Base-by-base conservation (phyloP, 2,329 filamentous ascomycete species). In the Xylariaceae sp. region DNA sequence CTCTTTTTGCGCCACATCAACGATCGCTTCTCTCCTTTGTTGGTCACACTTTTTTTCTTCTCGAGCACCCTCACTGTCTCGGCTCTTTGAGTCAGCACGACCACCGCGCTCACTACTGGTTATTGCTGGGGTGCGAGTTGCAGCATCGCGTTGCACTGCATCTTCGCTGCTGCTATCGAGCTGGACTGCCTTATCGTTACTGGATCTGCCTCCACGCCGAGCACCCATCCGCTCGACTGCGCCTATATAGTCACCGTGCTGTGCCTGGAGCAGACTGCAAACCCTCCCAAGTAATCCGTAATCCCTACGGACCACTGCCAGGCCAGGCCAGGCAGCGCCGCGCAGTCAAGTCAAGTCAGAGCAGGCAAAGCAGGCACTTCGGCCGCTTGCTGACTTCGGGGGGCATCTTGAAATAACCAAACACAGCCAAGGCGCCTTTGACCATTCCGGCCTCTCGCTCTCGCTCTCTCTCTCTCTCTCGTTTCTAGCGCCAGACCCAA, bases 401-500 rank as follows among this genome's bases (percentile, higher is more conserved):
- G 23, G 49, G 23, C 11, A 49, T 8, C 47, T 51, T 18, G 49
- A 47, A 30, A 54, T 48, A 54, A 58, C 57, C 58, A 61, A 62
- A 62, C 57, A 45, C 54, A 57, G 56, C 58, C 62, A 56, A 59
- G 56, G 59, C 55, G 61, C 23, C 23, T 30, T 30, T 30, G 23
- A 30, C 4, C 23, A 30, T 4, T 30, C 23, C 23, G 23, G 23
- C 23, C 23, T 30, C 23, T 30, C 23, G 4, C 23, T 30, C 23
- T 30, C 23, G 6, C 23, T 30, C 23, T 30, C 23, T 30, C 23
- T 30, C 23, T 30, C 53, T 56, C 56, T 57, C 59, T 56, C 58
- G 58, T 60, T 57, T 56, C 53, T 56, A 49, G 51, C 50, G 59
- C 57, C 58, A 59, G 56, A 52, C 35, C 42, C 61, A 59, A 47